Base-by-base conservation (phyloP, 768 basidiomycete genomes). In the Trametes punicea region DNA sequence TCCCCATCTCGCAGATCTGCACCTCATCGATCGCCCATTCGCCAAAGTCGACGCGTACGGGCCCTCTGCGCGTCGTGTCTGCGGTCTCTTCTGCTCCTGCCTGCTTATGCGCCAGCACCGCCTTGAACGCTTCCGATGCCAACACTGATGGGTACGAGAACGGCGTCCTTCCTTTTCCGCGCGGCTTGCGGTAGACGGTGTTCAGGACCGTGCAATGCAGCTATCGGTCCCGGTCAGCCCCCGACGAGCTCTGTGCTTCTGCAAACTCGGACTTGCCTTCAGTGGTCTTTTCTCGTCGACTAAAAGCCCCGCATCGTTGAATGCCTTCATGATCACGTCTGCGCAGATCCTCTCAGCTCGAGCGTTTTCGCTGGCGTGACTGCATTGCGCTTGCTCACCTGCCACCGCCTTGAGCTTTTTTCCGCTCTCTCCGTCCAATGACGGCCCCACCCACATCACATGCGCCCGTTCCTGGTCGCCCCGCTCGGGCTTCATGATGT, bases 1-100 rank as follows among this genome's bases (percentile, higher is more conserved):
- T 87, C 0, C 87, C 85, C 87, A 89, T 87, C 40, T 76, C 73
- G 72, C 86, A 89, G 29, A 89, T 72, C 65, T 88, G 81, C 10
- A 88, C 69, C 59, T 83, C 80, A 29, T 75, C 67, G 7, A 87
- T 77, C 1, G 63, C 46, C 74, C 81, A 87, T 1, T 70, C 62
- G 0, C 87, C 87, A 20, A 88, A 73, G 31, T 81, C 61, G 21
- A 83, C 74, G 4, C 55, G 48, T 40, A 71, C 64, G 16, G 67
- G 74, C 36, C 61, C 33, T 54, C 42, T 58, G 39, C 16, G 26
- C 36, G 23, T 8, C 38, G 26, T 25, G 27, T 34, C 15, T 18
- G n/a, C 18, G 18, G n/a, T 9, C 23, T 15, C 9, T 45, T 5
- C 6, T 31, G 33, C 30, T 26, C 6, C 46, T 15, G 16, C 44